Evolutionary conservation across 805 yeast genomes (phyloP).

Genomic region (Ogataea parapolymorpha): DNA sequence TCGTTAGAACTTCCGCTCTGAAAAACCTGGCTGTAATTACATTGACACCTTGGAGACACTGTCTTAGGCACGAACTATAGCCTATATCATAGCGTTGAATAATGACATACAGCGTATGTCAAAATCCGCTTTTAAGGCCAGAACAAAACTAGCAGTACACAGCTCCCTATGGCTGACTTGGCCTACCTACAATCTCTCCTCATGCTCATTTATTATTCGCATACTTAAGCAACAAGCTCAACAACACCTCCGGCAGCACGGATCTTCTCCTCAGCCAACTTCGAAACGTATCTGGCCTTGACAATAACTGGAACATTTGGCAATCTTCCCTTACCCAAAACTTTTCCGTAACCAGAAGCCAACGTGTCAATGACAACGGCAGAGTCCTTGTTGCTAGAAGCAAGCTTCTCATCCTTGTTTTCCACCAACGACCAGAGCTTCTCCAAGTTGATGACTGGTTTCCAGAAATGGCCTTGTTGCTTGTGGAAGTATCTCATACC

Average conservation of each 20-base stretch:
- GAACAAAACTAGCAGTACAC: too few relatives aligned
- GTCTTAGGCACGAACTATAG: too few relatives aligned
- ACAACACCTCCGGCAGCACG: constrained; percentile 99
- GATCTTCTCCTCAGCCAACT: constrained; percentile 99
- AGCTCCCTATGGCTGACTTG: too few relatives aligned
- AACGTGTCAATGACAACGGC: constrained; percentile 99
- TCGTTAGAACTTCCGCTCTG: too few relatives aligned
- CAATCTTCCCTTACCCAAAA: constrained; percentile 97
- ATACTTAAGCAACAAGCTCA: constrained; percentile 91
- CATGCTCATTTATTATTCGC: constrained; percentile 13
- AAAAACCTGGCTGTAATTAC: too few relatives aligned
- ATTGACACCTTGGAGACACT: too few relatives aligned
- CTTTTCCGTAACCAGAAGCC: constrained; percentile 99
- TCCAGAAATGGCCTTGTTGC: constrained; percentile 93
- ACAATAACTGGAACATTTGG: constrained; percentile 98
- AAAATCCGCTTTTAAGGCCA: too few relatives aligned
- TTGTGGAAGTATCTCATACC: constrained; percentile 99
- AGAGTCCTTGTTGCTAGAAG: constrained; percentile 77
- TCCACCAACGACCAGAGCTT: constrained; percentile 97
- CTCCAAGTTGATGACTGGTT: constrained; percentile 96
- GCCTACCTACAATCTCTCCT: not conserved
- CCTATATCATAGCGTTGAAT: too few relatives aligned
- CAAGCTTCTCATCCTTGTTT: constrained; percentile 90
- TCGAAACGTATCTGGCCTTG: constrained; percentile 98
- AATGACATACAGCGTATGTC: too few relatives aligned